A percentile compares a stretch with the other conserved stretches of the same genome.
Conservation (phyloP, 495 filamentous ascomycete genomes). For the Entonaema liquescens region DNA sequence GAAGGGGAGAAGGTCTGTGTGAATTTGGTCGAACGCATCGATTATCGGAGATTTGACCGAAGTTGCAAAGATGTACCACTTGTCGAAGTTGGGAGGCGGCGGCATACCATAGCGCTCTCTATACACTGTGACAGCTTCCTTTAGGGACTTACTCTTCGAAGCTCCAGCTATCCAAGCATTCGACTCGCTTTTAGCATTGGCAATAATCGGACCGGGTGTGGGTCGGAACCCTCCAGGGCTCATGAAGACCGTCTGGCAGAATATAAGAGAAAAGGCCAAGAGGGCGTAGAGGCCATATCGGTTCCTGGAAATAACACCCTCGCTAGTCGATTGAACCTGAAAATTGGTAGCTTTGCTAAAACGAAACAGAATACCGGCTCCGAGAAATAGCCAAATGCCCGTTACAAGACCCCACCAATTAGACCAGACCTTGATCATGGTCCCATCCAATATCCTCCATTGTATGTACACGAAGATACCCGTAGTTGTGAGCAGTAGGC, state of each 20-base stretch:
- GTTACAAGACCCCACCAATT: slow-evolving; percentile 29
- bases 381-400: slow-evolving; percentile 34
- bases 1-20: slow-evolving; percentile 74
- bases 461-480: slow-evolving; percentile 39
- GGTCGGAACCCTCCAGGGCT: slow-evolving; percentile 21
- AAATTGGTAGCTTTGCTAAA: slow-evolving; percentile 19
- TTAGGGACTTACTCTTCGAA: slow-evolving; percentile 57
- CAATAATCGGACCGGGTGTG: slow-evolving; percentile 50
- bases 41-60: slow-evolving; percentile 69
- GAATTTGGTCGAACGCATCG: slow-evolving; percentile 79
- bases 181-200: slow-evolving; percentile 56
- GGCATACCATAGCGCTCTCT: slow-evolving; percentile 59
- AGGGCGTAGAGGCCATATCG: slow-evolving; percentile 33
- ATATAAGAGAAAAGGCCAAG: slow-evolving; percentile 30
- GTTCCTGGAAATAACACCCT: slow-evolving; percentile 26
- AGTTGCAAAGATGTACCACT: slow-evolving; percentile 78
- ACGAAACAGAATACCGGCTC: slow-evolving; percentile 34
- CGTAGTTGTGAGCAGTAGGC: slow-evolving; percentile 26
- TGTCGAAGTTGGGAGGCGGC: slow-evolving; percentile 71
- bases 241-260: slow-evolving; percentile 27
- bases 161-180: slow-evolving; percentile 53
- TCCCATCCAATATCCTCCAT: slow-evolving; percentile 38
- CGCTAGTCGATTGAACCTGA: slow-evolving; percentile 17
- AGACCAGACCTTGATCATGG: slow-evolving; percentile 38
- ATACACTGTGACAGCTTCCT: slow-evolving; percentile 66